Evolutionary conservation across 345 rosid species (phyloP), one percentile per base, ranked within the genome.

Genomic region (Orychophragmus violaceus): DNA sequence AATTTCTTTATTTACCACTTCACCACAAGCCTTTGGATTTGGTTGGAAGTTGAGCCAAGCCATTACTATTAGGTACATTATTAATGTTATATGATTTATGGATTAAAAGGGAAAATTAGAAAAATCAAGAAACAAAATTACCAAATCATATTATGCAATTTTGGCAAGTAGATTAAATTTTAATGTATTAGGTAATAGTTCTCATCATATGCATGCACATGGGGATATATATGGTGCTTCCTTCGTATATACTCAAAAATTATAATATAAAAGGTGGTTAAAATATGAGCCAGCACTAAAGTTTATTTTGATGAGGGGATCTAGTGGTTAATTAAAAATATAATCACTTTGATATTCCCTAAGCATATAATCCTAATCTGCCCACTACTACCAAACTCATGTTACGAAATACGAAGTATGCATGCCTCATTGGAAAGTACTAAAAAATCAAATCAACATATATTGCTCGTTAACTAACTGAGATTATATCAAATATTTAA

Each of bases 151-250:
- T 59, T 51, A 62, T 63, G 39, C 64, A 62, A 11, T 6, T 44
- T 62, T 32, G 56, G 75, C n/a, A 44, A 53, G 17, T 44, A 16
- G 12, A 18, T 62, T 25, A 55, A n/a, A 3, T 33, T 18, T 61
- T 19, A 52, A n/a, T 64, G 44, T 48, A 25, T 41, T 41, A 16
- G 48, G 16, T 37, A 50, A 13, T 21, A 52, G 48, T 50, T 65
- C 45, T 66, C 39, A 66, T 59, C 61, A 51, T 72, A 58, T 19
- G 72, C 72, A 73, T 19, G 72, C 77, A 73, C 77, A 73, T 73
- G 77, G 37, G 48, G 59, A 50, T 41, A 65, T 59, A 50, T 41
- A 65, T 59, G 62, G 61, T 73, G 71, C 18, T 59, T 66, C n/a
- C 72, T 59, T 73, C 62, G 53, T 22, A 50, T 27, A 37, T 18